Percentiles rank a stretch among this genome's conserved stretches.
phyloP scores from a whole-genome alignment of 2,329 filamentous ascomycete genomes.

The Dactylonectria macrodidyma region DNA sequence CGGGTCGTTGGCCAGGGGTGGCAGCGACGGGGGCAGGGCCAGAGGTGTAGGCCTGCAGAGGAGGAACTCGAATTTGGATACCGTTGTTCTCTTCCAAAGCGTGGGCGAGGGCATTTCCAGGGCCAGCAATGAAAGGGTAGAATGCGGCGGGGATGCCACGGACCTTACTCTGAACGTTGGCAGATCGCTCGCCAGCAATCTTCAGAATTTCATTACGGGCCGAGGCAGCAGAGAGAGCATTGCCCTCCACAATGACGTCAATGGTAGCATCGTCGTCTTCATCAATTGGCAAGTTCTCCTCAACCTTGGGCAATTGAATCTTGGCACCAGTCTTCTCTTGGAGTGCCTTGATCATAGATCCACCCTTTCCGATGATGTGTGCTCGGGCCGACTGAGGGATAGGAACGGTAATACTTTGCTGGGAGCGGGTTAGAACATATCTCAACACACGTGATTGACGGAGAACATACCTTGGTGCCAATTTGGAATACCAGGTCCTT shows the following conservation, averaged over 20 bases:
- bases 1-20: conserved; percentile 74
- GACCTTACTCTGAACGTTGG: conserved; percentile 85
- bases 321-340: conserved; percentile 91
- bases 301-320: conserved; percentile 89
- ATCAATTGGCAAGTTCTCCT: conserved; percentile 69
- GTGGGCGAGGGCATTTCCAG: conserved; percentile 77
- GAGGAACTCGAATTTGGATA: conserved; percentile 86
- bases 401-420: conserved; percentile 77
- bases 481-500: conserved; percentile 92
- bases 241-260: conserved; percentile 91
- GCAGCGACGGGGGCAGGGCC: conserved; percentile 77
- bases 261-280: conserved; percentile 87
- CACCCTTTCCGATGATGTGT: conserved; percentile 94
- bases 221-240: conserved; percentile 87
- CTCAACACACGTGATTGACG: neutral
- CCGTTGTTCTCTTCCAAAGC: conserved; percentile 83
- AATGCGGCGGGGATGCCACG: conserved; percentile 91
- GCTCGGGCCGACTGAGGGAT: conserved; percentile 88
- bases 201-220: conserved; percentile 87
- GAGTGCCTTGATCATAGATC: conserved; percentile 90
- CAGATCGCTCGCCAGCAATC: conserved; percentile 89
- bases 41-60: conserved; percentile 82
- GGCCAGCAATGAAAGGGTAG: conserved; percentile 94
- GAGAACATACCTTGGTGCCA: conserved; percentile 79
- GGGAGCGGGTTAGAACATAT: conserved; percentile 39